Conservation (phyloP, 2,329 filamentous ascomycete species). For the Dactylellina haptotyla region DNA sequence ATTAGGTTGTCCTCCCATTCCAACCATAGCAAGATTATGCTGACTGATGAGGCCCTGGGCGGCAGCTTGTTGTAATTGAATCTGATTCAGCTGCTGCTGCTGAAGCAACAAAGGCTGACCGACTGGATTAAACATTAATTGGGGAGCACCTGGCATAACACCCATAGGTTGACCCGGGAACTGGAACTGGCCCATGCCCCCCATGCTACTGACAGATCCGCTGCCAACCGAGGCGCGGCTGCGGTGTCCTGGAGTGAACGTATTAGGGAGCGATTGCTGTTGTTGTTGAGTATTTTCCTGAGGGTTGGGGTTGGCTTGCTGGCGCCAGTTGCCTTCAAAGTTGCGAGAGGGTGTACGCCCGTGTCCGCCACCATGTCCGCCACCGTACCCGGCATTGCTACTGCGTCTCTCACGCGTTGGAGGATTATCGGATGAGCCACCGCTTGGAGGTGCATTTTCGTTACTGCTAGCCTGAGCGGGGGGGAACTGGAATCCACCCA, state of each 20-base stretch:
- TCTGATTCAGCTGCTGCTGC: slow-evolving; percentile 77
- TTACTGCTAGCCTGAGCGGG: slow-evolving; percentile 65
- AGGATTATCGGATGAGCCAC: slow-evolving; percentile 58
- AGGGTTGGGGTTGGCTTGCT: slow-evolving; percentile 66
- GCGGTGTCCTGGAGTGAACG: slow-evolving; percentile 94
- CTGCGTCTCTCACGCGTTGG: slow-evolving; percentile 79
- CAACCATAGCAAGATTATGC: slow-evolving; percentile 76
- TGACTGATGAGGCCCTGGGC: slow-evolving; percentile 76
- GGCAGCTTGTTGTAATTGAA: slow-evolving; percentile 90
- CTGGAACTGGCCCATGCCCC: slow-evolving; percentile 85
- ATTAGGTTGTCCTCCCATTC: slow-evolving; percentile 57
- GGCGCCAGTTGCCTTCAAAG: slow-evolving; percentile 98
- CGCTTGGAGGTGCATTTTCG: slow-evolving; percentile 64
- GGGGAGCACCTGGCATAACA: slow-evolving; percentile 76
- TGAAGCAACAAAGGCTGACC: slow-evolving; percentile 75
- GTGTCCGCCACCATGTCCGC: slow-evolving; percentile 67
- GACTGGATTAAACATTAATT: slow-evolving; percentile 58
- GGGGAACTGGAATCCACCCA: slow-evolving; percentile 76
- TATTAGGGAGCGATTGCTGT: slow-evolving; percentile 68
- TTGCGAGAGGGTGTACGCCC: slow-evolving; percentile 86
- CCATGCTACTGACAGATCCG: slow-evolving; percentile 83
- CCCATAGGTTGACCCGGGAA: slow-evolving; percentile 88
- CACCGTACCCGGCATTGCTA: slow-evolving; percentile 67
- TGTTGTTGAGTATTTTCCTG: slow-evolving; percentile 62
- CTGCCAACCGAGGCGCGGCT: slow-evolving; percentile 79